A percentile compares a stretch with the other conserved stretches of the same genome.
phyloP scores from a whole-genome alignment of 208 protist species.

The Crithidia mellificae region DNA sequence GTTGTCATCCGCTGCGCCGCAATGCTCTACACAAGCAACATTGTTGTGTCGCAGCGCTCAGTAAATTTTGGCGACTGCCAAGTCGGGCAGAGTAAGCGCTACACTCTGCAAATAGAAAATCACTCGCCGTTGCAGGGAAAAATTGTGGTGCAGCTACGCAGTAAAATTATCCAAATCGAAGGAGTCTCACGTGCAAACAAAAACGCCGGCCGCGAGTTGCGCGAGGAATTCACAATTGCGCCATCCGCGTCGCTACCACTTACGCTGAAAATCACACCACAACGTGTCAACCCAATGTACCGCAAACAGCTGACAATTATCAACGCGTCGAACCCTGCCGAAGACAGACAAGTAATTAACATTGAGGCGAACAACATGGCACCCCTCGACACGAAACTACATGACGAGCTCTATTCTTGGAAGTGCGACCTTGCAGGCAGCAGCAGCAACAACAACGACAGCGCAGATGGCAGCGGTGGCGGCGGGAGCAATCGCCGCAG shows the following conservation, averaged over 20 bases:
- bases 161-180: conserved; percentile 88
- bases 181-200: conserved; percentile 27
- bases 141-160: conserved; percentile 74
- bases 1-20: conserved; percentile 65
- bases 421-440: conserved; percentile 37
- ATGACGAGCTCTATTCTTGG: conserved; percentile 86
- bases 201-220: conserved; percentile 42
- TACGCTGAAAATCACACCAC: conserved; percentile 74
- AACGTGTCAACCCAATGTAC: conserved; percentile 88
- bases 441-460: conserved; percentile 11
- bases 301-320: conserved; percentile 83
- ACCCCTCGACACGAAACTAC: conserved; percentile 74
- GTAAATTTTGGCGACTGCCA: conserved; percentile 87
- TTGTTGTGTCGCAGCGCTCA: conserved; percentile 61
- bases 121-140: conserved; percentile 71
- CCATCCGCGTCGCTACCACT: conserved; percentile 65
- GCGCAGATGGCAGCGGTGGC: conserved; percentile 4
- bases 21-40: conserved; percentile 81
- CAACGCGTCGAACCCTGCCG: conserved; percentile 71
- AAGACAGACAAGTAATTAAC: conserved; percentile 79
- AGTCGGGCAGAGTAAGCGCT: conserved; percentile 77
- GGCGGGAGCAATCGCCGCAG: conserved; percentile 9
- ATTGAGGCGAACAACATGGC: conserved; percentile 91
- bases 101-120: conserved; percentile 79
- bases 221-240: conserved; percentile 73